Base-by-base conservation (phyloP, 2,329 filamentous ascomycete species). In the Colletotrichum sansevieriae region DNA sequence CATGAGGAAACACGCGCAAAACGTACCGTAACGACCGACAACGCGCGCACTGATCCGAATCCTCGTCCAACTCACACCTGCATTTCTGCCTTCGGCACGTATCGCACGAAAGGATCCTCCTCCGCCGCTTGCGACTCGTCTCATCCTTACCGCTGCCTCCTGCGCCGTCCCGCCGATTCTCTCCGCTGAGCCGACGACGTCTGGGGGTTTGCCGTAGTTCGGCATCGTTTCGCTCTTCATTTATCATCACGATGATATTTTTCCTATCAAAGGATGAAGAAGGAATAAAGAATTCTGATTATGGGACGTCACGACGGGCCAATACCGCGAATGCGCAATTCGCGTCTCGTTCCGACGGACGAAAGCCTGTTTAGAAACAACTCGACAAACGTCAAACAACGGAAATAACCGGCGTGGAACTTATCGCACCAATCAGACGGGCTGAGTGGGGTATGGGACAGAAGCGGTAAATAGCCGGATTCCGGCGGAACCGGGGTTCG, bases 71-170 rank as follows among this genome's bases (percentile, higher is more conserved):
- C 25, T 71, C 69, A 18, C 69, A 71, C 15, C 62, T 54, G 43
- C 69, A 71, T 46, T 71, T 71, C 25, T 70, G 65, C 56, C 65
- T 69, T 13, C 67, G 60, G 20, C 69, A 71, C 6, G 69, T 70
- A 41, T 71, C 69, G 20, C 69, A 71, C 4, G 69, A 71, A 12
- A 71, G 57, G n/a, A 71, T 65, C 7, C 69, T 61, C 39, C 69
- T 51, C 56, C 62, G 65, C 10, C 69, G 51, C 52, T 71, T 71
- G n/a, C 66, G 54, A 35, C 49, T 55, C n/a, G 63, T 51, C 33
- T 69, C 66, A 37, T 69, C 63, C 35, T 18, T 55, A 10, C 59
- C n/a, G 15, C 62, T 43, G 4, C 64, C 56, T 10, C 49, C 55
- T 10, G 41, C 33, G 6, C 29, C 65, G 39, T 51, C 62, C 39